Base-by-base conservation (phyloP, 1,284 basidiomycete species). In the Paramarasmius palmivorus region DNA sequence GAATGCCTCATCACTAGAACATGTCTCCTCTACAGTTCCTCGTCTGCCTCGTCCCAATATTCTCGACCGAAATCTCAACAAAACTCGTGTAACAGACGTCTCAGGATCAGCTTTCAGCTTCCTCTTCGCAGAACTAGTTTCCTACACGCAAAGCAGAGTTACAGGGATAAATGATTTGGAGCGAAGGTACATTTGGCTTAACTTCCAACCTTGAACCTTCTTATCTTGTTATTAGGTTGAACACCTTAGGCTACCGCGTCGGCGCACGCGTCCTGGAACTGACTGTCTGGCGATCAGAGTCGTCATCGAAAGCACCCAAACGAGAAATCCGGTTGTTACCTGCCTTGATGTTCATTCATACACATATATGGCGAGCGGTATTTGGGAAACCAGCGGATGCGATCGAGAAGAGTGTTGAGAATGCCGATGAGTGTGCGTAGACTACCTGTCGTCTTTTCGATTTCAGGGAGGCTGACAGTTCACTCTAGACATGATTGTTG, bases 111-210 rank as follows among this genome's bases (percentile, higher is more conserved):
- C 93, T 1, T 95, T 92, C 70, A 83, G 89, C 0, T 97, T 96
- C 65, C 76, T 97, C 58, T 94, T 97, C 71, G 90, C 91, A 7
- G 94, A 97, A 72, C 79, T 95, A 19, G 86, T 98, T 1, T 88
- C 93, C 66, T 99, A 99, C 69, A 95, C 93, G 1, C 96, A 99
- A 73, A 93, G 91, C 64, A 82, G 94, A 50, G 96, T 98, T 51
- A 88, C 83, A 61, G 96, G 95, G 8, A 95, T 99, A 57, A 88
- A 92, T 63, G 96, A 99, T 66, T 79, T 99, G 54, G 97, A 99
- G 72, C 82, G 90, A 63, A 79, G 83, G 88, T 88, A 53, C 47
- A 68, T 34, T 38, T 49, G 40, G 47, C 49, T 14, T 25, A 34
- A 49, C 32, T 40, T 36, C 46, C 55, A 39, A 61, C 52, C 42